phyloP scores from a whole-genome alignment of 2,329 filamentous ascomycete species.

The Alternaria conjuncta region DNA sequence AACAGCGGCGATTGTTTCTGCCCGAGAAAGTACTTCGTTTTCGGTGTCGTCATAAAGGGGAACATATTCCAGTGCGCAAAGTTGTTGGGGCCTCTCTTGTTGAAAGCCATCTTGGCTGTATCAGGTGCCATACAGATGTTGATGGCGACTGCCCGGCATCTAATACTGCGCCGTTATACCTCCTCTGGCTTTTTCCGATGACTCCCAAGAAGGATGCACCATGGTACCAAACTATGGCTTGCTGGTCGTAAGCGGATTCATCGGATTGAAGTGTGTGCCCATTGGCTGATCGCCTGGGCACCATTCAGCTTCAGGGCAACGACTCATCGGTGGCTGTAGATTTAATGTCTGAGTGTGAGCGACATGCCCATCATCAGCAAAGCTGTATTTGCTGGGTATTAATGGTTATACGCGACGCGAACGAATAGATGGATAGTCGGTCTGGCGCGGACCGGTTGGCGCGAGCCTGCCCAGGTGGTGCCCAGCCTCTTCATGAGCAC shows the following conservation, averaged over 20 bases:
- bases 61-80: not conserved
- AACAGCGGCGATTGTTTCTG: not conserved
- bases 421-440: not conserved
- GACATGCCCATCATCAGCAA: not conserved
- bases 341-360: not conserved
- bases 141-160: not conserved
- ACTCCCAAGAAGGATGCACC: not conserved
- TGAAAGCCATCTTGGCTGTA: not conserved
- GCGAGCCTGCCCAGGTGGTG: not conserved
- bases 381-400: not conserved
- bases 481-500: not conserved
- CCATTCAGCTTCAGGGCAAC: not conserved
- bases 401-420: not conserved
- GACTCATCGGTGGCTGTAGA: not conserved
- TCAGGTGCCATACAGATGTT: not conserved
- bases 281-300: not conserved
- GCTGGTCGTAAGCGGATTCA: not conserved
- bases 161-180: not conserved
- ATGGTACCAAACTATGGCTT: not conserved
- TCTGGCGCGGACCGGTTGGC: not conserved
- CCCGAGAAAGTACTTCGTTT: not conserved
- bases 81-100: not conserved
- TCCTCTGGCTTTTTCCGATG: not conserved
- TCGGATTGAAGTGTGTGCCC: too few relatives aligned
- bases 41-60: not conserved